Conservation (phyloP, 129 eudicot genomes). For the Flaveria trinervia region DNA sequence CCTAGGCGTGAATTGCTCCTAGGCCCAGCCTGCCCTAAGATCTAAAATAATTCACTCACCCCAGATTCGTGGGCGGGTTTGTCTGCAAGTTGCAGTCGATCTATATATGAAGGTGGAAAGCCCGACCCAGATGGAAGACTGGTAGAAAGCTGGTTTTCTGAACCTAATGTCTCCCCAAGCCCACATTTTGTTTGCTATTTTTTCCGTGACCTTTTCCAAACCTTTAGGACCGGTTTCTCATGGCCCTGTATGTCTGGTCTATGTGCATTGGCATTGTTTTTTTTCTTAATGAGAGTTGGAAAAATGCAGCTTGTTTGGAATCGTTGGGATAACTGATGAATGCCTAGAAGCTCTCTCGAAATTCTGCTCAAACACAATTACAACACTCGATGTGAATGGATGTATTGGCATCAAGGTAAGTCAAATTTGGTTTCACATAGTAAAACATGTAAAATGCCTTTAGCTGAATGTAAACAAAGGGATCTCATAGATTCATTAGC, state of each 20-base stretch:
- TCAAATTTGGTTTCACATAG: neutral
- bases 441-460: neutral
- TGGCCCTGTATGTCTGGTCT: neutral
- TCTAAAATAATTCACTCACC: neutral
- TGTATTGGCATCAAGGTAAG: slow-evolving; percentile 86
- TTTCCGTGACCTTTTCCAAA: neutral
- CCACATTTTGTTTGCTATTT: neutral
- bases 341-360: slow-evolving; percentile 70
- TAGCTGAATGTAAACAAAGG: neutral
- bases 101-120: neutral
- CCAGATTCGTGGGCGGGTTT: neutral
- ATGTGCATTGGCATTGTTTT: neutral
- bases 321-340: slow-evolving; percentile 87
- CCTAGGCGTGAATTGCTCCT: neutral
- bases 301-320: slow-evolving; percentile 90
- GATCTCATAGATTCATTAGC: neutral
- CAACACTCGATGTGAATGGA: slow-evolving; percentile 96
- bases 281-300: slow-evolving; percentile 1
- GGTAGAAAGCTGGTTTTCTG: neutral
- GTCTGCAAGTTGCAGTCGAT: neutral
- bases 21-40: neutral
- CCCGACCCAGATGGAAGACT: no score
- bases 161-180: neutral
- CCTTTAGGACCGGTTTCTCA: neutral
- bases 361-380: slow-evolving; percentile 60